phyloP scores from a whole-genome alignment of 1,284 basidiomycete genomes.

The Trametes versicolor region DNA sequence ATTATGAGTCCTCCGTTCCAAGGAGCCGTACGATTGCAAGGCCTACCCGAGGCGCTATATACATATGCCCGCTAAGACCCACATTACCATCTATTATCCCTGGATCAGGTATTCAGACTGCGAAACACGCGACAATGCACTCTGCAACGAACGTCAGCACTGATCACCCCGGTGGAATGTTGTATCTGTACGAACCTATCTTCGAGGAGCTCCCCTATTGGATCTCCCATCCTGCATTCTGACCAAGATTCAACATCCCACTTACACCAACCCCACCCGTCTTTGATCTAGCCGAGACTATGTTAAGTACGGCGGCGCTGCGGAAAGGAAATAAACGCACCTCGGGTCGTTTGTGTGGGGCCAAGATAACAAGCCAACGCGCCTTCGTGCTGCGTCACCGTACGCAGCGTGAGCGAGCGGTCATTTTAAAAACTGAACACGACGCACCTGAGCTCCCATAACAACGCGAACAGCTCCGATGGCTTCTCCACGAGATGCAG shows the following conservation, averaged over 20 bases:
- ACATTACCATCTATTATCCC: background rate
- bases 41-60: background rate
- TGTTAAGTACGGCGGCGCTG: background rate
- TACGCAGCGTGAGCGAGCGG: background rate
- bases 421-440: background rate
- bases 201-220: constrained; percentile 58
- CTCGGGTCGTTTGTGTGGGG: constrained; percentile 82
- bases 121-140: constrained; percentile 60
- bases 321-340: constrained; percentile 46
- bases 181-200: constrained; percentile 56
- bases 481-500: constrained; percentile 71
- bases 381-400: constrained; percentile 56
- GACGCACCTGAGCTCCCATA: constrained; percentile 60
- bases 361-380: constrained; percentile 71
- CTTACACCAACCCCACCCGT: constrained; percentile 77
- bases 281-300: constrained; percentile 62
- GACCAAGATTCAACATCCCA: constrained; percentile 72
- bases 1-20: background rate
- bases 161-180: background rate
- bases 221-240: constrained; percentile 52
- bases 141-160: constrained; percentile 38
- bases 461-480: constrained; percentile 70
- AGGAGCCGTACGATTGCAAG: background rate
- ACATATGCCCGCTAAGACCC: background rate
- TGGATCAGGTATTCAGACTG: constrained; percentile 34